Base-by-base conservation (phyloP, 345 rosid species). In the Mercurialis annua region DNA sequence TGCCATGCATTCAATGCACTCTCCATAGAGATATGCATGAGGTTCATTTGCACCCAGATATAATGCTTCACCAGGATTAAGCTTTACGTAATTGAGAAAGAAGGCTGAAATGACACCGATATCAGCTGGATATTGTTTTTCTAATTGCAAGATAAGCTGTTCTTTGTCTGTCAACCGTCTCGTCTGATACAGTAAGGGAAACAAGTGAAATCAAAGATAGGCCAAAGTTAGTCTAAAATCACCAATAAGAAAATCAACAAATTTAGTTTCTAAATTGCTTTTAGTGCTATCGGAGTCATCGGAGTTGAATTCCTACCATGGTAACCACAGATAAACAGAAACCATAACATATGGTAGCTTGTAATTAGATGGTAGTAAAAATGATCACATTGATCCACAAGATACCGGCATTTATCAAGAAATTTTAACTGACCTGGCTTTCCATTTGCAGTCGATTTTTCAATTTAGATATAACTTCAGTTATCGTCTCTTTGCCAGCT, bases 1-100 rank as follows among this genome's bases (percentile, higher is more conserved):
- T 21, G 98, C 99, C 99, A 95, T 95, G 86, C 96, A 89, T 64
- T 95, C 99, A 27, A 92, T 48, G 74, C 98, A 92, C 17, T 95
- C 99, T 15, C 99, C 99, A 15, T 65, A 81, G 59, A 95, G 65
- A 66, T 95, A 95, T 0, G 99, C 99, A 59, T 95, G 99, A 8
- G 97, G 99, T 75, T 90, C 98, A 71, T 95, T 89, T 52, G 97
- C 90, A 74, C 96, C 96, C 2, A 95, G 90, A 77, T 84, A 92
- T 80, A 95, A 82, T 67, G 98, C 99, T 87, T 95, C 94, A 20
- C 98, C 98, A 5, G 97, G 92, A 64, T 81, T 87, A 74, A 95
- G 95, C 87, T 81, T 88, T 78, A 95, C 96, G 59, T 92, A 81
- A 78, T 95, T 95, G 55, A 92, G 80, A 71, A 95, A 78, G 74